Evolutionary conservation across 495 filamentous ascomycete species (phyloP).

Genomic region (Hyaloscypha variabilis): DNA sequence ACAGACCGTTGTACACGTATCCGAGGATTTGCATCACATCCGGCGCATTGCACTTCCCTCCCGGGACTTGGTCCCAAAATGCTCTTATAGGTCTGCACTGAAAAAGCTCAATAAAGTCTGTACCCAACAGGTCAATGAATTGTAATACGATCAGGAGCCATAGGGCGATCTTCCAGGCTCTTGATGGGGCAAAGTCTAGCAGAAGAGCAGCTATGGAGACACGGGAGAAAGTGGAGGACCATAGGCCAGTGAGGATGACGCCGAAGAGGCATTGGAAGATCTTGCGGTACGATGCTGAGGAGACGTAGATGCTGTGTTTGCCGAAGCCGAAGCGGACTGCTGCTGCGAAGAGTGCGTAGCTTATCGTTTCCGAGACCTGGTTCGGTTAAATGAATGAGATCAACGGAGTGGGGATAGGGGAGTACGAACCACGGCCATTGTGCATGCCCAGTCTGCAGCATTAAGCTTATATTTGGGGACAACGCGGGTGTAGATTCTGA

Average conservation of each 20-base stretch:
- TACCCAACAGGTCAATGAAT: neutral
- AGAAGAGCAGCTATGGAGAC: neutral
- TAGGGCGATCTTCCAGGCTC: neutral
- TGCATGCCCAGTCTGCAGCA: neutral
- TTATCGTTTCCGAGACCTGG: neutral
- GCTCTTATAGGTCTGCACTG: neutral
- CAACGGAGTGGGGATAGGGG: neutral
- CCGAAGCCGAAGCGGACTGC: neutral
- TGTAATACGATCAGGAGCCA: neutral
- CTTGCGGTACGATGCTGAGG: neutral
- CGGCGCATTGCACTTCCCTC: neutral
- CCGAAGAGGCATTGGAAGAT: neutral
- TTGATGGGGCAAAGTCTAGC: neutral
- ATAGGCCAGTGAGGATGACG: neutral
- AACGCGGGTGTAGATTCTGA: conserved; percentile 1
- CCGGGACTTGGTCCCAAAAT: neutral
- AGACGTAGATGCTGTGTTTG: conserved; percentile 1
- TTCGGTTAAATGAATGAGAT: neutral
- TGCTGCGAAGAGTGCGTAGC: neutral
- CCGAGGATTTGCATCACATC: neutral
- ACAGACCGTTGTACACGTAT: neutral
- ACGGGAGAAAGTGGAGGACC: neutral
- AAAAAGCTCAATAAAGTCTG: neutral
- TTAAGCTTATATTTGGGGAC: conserved; percentile 8
- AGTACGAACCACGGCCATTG: neutral